Percentiles rank a stretch among this genome's conserved stretches.
Conservation (phyloP, 2,329 filamentous ascomycete species). For the Colletotrichum lini region DNA sequence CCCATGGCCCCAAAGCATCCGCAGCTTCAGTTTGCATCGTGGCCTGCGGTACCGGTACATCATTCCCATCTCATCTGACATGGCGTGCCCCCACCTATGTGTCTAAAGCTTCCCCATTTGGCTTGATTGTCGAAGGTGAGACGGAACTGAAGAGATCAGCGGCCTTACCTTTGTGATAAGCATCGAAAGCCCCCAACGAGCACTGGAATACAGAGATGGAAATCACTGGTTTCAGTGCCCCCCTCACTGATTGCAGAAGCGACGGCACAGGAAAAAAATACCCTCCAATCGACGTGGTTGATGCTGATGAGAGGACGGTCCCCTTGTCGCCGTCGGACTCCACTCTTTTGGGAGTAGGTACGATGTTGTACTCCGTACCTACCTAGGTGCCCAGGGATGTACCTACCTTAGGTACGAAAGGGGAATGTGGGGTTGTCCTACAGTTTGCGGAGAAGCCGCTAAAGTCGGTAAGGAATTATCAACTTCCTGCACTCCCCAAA, state of each 20-base stretch:
- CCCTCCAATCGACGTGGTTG: slow-evolving; percentile 16
- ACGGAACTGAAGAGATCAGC: slow-evolving; percentile 15
- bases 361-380: background rate
- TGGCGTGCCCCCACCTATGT: slow-evolving; percentile 6
- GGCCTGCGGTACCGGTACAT: background rate
- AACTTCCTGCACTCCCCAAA: slow-evolving; percentile 34
- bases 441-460: slow-evolving; percentile 33
- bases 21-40: slow-evolving; percentile 15
- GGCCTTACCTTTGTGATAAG: slow-evolving; percentile 26
- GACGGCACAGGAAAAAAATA: slow-evolving; percentile 1
- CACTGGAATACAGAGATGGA: slow-evolving; percentile 1
- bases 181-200: background rate
- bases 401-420: slow-evolving; percentile 4
- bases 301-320: background rate
- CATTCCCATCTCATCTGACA: slow-evolving; percentile 11
- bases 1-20: background rate
- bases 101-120: slow-evolving; percentile 5
- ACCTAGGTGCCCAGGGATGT: background rate
- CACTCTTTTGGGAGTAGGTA: background rate
- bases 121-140: slow-evolving; percentile 1
- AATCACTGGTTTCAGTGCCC: slow-evolving; percentile 28
- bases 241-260: slow-evolving; percentile 35
- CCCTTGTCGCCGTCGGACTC: slow-evolving; percentile 6
- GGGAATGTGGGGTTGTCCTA: slow-evolving; percentile 35
- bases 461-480: slow-evolving; percentile 25